phyloP scores from a whole-genome alignment of 2,329 filamentous ascomycete species.

The Xylaria sp. region DNA sequence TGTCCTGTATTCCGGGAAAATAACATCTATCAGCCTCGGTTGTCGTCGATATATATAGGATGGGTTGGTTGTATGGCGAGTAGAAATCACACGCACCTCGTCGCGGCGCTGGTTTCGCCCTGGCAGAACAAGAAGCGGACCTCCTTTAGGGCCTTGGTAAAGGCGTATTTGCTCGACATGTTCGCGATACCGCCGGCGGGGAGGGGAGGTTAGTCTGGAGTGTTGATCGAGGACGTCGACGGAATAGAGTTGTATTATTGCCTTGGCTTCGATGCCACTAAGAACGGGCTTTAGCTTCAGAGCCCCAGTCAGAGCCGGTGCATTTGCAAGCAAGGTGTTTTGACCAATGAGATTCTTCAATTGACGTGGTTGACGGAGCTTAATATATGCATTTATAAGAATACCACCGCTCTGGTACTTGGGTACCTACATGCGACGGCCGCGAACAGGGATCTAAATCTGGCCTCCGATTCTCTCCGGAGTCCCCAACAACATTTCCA shows the following conservation, averaged over 20 bases:
- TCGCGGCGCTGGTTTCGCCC: slow-evolving; percentile 86
- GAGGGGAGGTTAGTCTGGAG: not conserved
- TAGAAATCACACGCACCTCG: slow-evolving; percentile 71
- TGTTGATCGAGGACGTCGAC: slow-evolving; percentile 34
- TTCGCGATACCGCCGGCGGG: slow-evolving; percentile 43
- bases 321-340: slow-evolving; percentile 21
- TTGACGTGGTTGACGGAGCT: too few relatives aligned
- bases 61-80: not conserved
- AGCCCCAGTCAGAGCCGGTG: slow-evolving; percentile 18
- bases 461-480: slow-evolving; percentile 37
- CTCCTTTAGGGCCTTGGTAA: slow-evolving; percentile 89
- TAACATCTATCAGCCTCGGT: not conserved
- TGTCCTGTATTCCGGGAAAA: slow-evolving; percentile 63
- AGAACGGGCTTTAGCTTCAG: not conserved
- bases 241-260: slow-evolving; percentile 40
- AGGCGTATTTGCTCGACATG: slow-evolving; percentile 95
- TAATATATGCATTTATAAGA: not conserved
- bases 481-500: slow-evolving; percentile 32
- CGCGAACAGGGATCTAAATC: not conserved
- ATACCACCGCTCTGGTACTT: not conserved
- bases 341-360: slow-evolving; percentile 15
- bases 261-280: slow-evolving; percentile 20
- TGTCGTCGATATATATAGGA: not conserved
- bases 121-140: slow-evolving; percentile 98
- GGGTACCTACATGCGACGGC: not conserved